Evolutionary conservation across 257 asterid genomes (phyloP).

Genomic region (Nicotiana knightiana): DNA sequence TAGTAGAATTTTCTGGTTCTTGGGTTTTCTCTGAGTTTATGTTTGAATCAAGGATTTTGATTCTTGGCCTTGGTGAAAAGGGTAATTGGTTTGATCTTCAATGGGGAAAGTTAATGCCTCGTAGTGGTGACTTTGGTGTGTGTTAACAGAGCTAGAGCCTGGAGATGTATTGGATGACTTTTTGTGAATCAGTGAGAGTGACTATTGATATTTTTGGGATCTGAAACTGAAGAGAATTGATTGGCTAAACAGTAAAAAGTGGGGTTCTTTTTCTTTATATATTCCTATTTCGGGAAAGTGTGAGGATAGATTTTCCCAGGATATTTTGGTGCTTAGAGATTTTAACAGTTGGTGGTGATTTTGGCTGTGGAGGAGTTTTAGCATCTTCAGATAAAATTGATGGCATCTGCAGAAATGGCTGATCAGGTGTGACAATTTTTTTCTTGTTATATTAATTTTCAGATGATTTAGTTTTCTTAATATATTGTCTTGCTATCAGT

Average conservation of each 20-base stretch:
- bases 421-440: conserved; percentile 33
- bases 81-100: conserved; percentile 6
- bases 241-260: conserved; percentile 2
- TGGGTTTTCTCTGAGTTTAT: not conserved
- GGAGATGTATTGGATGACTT: not conserved
- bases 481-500: no score
- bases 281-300: not conserved
- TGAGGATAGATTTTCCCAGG: not conserved
- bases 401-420: conserved; percentile 38
- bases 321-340: not conserved
- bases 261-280: not conserved
- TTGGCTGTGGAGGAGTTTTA: not conserved
- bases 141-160: not conserved
- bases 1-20: not conserved
- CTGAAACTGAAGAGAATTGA: conserved; percentile 8
- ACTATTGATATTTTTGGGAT: not conserved
- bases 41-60: conserved; percentile 17
- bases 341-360: conserved; percentile 10
- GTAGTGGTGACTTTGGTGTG: not conserved
- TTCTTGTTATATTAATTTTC: not conserved
- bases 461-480: not conserved
- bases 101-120: not conserved
- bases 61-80: conserved; percentile 5
- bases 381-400: not conserved
- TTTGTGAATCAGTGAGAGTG: conserved; percentile 9